Percentiles rank a stretch among this genome's conserved stretches.
These are phyloP conservation scores for Aspergillus sparsus DNA, from an alignment of 495 filamentous ascomycete species.

Conservation along the genomic window DNA sequence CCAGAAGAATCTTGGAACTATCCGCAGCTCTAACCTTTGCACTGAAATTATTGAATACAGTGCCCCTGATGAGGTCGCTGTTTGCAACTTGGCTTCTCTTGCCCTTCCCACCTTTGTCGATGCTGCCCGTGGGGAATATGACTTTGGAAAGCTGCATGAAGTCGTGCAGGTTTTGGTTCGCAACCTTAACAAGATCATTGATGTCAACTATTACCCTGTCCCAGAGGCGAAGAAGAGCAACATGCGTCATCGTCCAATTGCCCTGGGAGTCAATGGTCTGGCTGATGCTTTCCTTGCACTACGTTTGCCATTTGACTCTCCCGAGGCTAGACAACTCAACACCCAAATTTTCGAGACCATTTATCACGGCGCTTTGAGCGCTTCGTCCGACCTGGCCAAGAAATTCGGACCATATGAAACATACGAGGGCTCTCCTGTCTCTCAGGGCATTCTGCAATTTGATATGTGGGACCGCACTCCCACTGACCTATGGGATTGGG, in stretches of 20 bases:
- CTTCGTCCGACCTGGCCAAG: slow-evolving; percentile 83
- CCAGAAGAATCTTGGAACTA: slow-evolving; percentile 98
- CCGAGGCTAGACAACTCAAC: slow-evolving; percentile 90
- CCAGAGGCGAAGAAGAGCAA: slow-evolving; percentile 91
- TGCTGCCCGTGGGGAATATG: slow-evolving; percentile 74
- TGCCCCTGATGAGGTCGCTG: slow-evolving; percentile 95
- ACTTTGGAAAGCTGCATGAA: slow-evolving; percentile 94
- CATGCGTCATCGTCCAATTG: slow-evolving; percentile 91
- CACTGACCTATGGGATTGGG: slow-evolving; percentile 96
- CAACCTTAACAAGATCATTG: slow-evolving; percentile 97
- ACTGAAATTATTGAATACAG: slow-evolving; percentile 98
- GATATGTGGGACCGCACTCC: slow-evolving; percentile 98
- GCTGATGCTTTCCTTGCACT: slow-evolving; percentile 98
- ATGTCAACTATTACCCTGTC: slow-evolving; percentile 96
- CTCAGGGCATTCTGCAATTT: slow-evolving; percentile 93
- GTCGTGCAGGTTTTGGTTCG: slow-evolving; percentile 84
- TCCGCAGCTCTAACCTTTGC: slow-evolving; percentile 97
- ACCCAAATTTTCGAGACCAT: slow-evolving; percentile 99
- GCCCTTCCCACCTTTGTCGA: slow-evolving; percentile 90
- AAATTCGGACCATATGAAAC: slow-evolving; percentile 80
- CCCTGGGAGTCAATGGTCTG: slow-evolving; percentile 94
- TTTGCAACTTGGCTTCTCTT: slow-evolving; percentile 95
- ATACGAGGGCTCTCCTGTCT: slow-evolving; percentile 91
- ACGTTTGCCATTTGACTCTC: slow-evolving; percentile 93
- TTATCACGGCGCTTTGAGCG: slow-evolving; percentile 92